These are phyloP conservation scores for Barnettozyma sp. DNA, from an alignment of 805 yeast species.

Conservation along the genomic window DNA sequence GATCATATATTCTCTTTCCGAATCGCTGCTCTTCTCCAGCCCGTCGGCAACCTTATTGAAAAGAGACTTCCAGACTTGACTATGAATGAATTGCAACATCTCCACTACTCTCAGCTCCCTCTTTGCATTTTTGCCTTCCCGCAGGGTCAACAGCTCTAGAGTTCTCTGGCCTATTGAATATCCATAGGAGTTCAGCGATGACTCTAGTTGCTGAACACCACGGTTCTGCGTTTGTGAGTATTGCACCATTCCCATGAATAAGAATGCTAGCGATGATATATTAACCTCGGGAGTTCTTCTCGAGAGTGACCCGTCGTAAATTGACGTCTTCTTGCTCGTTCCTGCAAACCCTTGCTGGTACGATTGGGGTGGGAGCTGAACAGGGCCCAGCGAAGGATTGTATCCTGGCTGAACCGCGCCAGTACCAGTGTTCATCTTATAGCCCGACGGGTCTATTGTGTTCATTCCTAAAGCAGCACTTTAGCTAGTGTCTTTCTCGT, in stretches of 20 bases:
- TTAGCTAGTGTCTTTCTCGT: too few relatives aligned
- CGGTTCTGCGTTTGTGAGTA: constrained; percentile 55
- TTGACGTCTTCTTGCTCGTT: constrained; percentile 21
- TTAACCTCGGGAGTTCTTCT: constrained; percentile 64
- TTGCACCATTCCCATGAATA: constrained; percentile 65
- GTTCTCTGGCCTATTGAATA: constrained; percentile 69
- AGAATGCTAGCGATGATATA: constrained; percentile 56
- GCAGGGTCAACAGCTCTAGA: constrained; percentile 58
- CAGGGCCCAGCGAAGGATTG: constrained; percentile 26
- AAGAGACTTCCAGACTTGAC: constrained; percentile 63
- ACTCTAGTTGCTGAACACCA: constrained; percentile 61
- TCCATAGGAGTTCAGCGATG: constrained; percentile 62
- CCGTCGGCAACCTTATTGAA: constrained; percentile 74
- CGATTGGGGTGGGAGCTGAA: constrained; percentile 22
- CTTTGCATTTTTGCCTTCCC: constrained; percentile 62
- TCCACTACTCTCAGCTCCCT: constrained; percentile 64
- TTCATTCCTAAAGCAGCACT: constrained; percentile 2
- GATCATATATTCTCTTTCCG: constrained; percentile 52
- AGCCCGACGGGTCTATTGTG: constrained; percentile 9
- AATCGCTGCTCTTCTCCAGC: constrained; percentile 62
- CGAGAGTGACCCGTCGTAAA: constrained; percentile 64
- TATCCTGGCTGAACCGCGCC: constrained; percentile 16
- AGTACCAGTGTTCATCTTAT: not conserved
- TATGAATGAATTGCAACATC: constrained; percentile 63
- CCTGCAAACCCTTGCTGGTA: constrained; percentile 16